Evolutionary conservation across 495 filamentous ascomycete species (phyloP), one percentile per base, ranked within the genome.

Genomic region (Penicillium angulare): DNA sequence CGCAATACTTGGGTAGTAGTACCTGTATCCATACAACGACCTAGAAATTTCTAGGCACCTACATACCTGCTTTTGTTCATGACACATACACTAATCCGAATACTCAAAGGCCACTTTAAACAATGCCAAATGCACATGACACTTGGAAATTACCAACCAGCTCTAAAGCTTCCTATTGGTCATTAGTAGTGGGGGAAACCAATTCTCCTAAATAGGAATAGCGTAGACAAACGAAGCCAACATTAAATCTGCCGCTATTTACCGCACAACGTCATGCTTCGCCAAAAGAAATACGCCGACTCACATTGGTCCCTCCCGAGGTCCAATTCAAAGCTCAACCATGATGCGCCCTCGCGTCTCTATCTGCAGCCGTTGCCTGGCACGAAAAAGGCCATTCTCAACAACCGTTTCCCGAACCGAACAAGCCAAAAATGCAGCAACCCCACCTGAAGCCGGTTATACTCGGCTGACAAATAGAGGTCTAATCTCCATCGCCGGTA

Each of bases 401-500:
- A 69, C 69, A 13, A 70, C 66, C 23, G 20, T 45, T 29, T 47
- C 59, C 13, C 49, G 39, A 6, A 36, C 49, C 17, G 35, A 59
- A 29, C 56, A 56, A 32, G 41, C 44, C 15, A 52, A 56, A 40
- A 61, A 60, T 61, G 45, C 66, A 2, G 42, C 57, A 6, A 29
- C 56, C 20, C 72, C 75, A 16, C 71, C 74, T 15, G 12, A 47
- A 31, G 49, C 71, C n/a, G 76, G 71, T 13, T 77, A 72, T 57
- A 64, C 73, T 46, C 68, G 67, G 31, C 74, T 97, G 57, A 68
- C 79, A 29, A 82, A 85, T 59, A 88, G 93, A 21, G 80, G 82
- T 21, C 77, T 98, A 26, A 83, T 98, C 56, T 84, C 83, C 45
- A 69, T 97, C 43, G 78, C 83, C 38, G 93, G 93, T 36, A 67